Percentiles rank a stretch among this genome's conserved stretches.
phyloP scores from a whole-genome alignment of 1,139 yeast genomes.

The Debaryomycetaceae sp. region DNA sequence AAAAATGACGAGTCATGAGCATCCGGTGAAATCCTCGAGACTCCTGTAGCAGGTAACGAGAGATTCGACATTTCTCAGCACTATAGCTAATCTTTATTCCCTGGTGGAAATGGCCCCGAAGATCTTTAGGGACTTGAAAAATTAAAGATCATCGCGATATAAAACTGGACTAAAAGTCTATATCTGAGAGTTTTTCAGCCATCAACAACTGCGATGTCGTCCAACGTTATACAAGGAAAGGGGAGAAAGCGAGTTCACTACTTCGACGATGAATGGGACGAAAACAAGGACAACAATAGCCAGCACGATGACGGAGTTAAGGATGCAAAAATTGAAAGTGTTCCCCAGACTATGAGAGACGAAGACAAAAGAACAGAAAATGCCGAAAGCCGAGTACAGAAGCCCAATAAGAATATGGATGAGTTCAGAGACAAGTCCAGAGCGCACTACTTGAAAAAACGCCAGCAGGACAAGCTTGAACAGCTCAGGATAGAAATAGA shows the following conservation, averaged over 20 bases:
- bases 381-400: background rate
- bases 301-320: background rate
- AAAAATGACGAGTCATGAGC: conserved; percentile 15
- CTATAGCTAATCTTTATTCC: too few species aligned
- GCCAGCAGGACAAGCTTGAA: conserved; percentile 19
- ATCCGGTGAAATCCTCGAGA: conserved; percentile 21
- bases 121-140: background rate
- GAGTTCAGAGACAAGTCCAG: background rate
- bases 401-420: background rate
- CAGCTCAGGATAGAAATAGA: conserved; percentile 37
- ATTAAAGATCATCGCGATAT: background rate
- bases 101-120: background rate
- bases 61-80: background rate
- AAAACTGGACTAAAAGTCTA: background rate
- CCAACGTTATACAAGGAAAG: conserved; percentile 9
- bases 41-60: conserved; percentile 6
- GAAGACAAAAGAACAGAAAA: background rate
- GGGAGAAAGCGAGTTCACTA: conserved; percentile 17
- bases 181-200: background rate
- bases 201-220: conserved; percentile 1
- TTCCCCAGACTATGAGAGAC: background rate
- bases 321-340: too few species aligned
- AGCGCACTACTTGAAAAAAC: conserved; percentile 26
- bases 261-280: conserved; percentile 9
- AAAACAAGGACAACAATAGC: conserved; percentile 2